Conservation (phyloP, 179 eudicot species). For the Actinidia arguta region DNA sequence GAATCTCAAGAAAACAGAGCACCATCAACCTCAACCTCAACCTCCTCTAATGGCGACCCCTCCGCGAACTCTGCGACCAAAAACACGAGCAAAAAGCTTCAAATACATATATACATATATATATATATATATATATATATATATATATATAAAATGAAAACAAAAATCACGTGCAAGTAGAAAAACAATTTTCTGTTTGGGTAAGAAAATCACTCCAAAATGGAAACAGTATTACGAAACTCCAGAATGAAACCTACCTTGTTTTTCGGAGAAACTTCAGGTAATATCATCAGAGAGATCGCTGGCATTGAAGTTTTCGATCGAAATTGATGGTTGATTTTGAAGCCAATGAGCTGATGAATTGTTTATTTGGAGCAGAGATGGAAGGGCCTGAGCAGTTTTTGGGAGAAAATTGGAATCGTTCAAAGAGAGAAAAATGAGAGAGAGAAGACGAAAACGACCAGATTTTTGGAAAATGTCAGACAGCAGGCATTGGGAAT, state of each 20-base stretch:
- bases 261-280: background rate
- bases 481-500: conserved; percentile 9
- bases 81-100: background rate
- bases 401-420: background rate
- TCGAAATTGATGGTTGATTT: background rate
- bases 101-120: background rate
- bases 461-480: conserved; percentile 2
- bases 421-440: background rate
- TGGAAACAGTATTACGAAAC: background rate
- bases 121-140: too few relatives aligned
- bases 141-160: too few relatives aligned
- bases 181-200: background rate
- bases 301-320: background rate
- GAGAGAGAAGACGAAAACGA: background rate
- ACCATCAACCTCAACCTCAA: background rate
- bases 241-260: background rate
- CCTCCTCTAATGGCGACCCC: conserved; percentile 18
- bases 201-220: background rate
- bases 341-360: background rate
- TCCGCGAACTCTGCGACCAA: background rate
- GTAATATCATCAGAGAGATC: background rate
- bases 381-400: background rate
- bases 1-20: conserved; percentile 17
- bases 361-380: background rate
- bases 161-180: background rate